phyloP scores from a whole-genome alignment of 257 asterid species.

The Ajuga chamaepitys region DNA sequence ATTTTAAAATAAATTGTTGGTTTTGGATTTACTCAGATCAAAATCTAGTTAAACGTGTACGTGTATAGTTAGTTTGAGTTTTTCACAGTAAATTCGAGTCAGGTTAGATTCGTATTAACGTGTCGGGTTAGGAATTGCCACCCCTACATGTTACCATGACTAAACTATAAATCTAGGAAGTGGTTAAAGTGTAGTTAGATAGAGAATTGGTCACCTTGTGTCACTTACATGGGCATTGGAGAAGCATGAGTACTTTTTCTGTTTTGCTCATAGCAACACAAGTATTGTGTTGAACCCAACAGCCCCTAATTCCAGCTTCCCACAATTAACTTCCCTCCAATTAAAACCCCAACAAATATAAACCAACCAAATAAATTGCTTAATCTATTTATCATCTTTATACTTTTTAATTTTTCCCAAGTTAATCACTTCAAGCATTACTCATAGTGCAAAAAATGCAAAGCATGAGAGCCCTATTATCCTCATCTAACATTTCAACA shows the following conservation, averaged over 20 bases:
- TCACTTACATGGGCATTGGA: conserved; percentile 25
- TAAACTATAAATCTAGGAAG: not conserved
- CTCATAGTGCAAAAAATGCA: not conserved
- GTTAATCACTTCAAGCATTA: not conserved
- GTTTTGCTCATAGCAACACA: conserved; percentile 38
- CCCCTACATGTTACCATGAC: not conserved
- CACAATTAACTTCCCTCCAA: not conserved
- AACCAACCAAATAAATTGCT: not conserved
- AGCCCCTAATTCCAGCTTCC: conserved; percentile 15
- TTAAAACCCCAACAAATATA: conserved; percentile 8
- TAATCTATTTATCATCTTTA: too few species aligned
- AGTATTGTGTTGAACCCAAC: conserved; percentile 36
- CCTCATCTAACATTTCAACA: conserved; percentile 14
- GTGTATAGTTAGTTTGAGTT: too few species aligned
- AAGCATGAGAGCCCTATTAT: conserved; percentile 5
- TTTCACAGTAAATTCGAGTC: too few species aligned
- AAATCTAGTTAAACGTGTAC: too few species aligned
- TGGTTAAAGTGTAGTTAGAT: conserved; percentile 19
- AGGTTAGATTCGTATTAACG: too few species aligned
- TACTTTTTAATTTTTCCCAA: not conserved
- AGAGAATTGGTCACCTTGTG: conserved; percentile 1
- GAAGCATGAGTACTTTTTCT: conserved; percentile 46
- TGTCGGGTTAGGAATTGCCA: too few species aligned
- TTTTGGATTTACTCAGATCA: too few species aligned
- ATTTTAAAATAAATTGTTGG: too few species aligned